Evolutionary conservation across 2,329 filamentous ascomycete species (phyloP).

Genomic region (Penicillium sp.): DNA sequence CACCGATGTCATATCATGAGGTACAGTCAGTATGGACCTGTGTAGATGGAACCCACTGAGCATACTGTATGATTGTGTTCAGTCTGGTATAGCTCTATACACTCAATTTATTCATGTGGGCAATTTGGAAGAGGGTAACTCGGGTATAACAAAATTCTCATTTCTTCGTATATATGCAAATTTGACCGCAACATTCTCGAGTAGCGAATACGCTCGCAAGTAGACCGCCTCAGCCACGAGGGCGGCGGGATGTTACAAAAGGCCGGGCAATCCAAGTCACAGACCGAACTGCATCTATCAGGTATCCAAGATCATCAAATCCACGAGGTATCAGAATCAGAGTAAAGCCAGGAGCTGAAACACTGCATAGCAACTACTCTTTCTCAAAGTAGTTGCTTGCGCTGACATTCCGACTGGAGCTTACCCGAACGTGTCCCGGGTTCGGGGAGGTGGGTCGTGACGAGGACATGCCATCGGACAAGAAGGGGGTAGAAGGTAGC

Average conservation of each 20-base stretch:
- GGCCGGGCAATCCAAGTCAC: slow-evolving; percentile 1
- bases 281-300: slow-evolving; percentile 14
- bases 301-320: slow-evolving; percentile 16
- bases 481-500: slow-evolving; percentile 48
- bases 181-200: slow-evolving; percentile 16
- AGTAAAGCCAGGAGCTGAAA: background rate
- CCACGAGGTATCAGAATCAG: background rate
- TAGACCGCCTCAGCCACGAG: slow-evolving; percentile 2
- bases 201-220: slow-evolving; percentile 7
- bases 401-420: slow-evolving; percentile 38
- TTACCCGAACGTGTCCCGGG: slow-evolving; percentile 46
- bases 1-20: background rate
- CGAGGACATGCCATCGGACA: slow-evolving; percentile 52
- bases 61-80: background rate
- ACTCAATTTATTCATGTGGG: background rate
- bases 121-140: background rate
- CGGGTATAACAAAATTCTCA: slow-evolving; percentile 13
- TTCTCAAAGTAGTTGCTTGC: slow-evolving; percentile 41
- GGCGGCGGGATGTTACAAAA: slow-evolving; percentile 2
- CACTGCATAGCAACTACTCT: slow-evolving; percentile 18
- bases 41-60: background rate
- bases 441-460: slow-evolving; percentile 55
- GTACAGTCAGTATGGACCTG: background rate
- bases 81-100: background rate
- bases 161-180: slow-evolving; percentile 30